Base-by-base conservation (phyloP, 495 filamentous ascomycete species). In the Beverwykella pulmonaria region DNA sequence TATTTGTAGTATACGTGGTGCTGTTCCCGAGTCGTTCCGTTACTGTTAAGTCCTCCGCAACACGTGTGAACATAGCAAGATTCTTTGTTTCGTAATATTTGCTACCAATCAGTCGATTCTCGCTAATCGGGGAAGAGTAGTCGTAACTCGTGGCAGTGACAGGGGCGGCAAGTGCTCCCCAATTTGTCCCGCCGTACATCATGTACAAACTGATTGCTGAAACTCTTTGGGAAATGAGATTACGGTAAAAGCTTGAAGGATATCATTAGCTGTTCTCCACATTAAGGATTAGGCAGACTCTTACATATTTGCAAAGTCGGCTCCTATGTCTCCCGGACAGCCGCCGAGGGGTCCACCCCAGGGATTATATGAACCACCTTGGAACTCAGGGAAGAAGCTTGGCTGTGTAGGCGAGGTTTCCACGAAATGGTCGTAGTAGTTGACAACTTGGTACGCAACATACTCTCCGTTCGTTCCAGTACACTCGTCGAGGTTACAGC, bases 41-140 rank as follows among this genome's bases (percentile, higher is more conserved):
- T 53, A 78, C 74, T 0, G 83, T 79, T 50, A 88, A 73, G 56
- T 87, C 84, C 36, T 74, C 72, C 14, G 84, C 81, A 50, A 80
- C 78, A 12, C 84, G 77, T 0, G 81, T 82, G 52, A 88, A 87
- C 68, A 86, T 65, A 0, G 79, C 81, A 20, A 87, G 68, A 44
- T 84, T 74, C 62, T 88, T 88, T 8, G 83, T 87, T 72, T 88
- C 84, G 57, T 82, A 79, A 65, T 83, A 87, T 65, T 88, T 88
- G 48, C 77, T 76, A 1, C 81, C 77, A 27, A 88, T 84, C 10
- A 75, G 74, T n/a, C 86, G 80, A 59, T 82, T 81, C 58, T 88
- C 85, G 2, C 80, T 80, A 41, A 87, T 85, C 2, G 86, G 84
- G 1, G 84, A 79, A 2, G 82, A 84, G 70, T 88, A 86, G 67